Percentiles rank a stretch among this genome's conserved stretches.
Conservation (phyloP, 2,329 filamentous ascomycete species). For the Fusarium marasasianum region DNA sequence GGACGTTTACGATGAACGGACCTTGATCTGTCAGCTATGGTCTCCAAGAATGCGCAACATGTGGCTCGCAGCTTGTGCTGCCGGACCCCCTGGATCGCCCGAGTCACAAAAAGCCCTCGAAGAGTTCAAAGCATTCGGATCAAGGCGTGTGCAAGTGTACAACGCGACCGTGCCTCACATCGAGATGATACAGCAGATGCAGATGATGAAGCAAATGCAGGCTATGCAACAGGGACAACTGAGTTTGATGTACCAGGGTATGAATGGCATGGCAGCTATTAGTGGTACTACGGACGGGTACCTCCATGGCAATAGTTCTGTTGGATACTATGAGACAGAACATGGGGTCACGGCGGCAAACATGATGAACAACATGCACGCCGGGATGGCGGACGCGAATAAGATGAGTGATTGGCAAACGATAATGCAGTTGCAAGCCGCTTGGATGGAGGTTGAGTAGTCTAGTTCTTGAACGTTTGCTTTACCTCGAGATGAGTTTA, state of each 20-base stretch:
- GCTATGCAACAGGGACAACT: conserved; percentile 47
- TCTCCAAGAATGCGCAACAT: conserved; percentile 51
- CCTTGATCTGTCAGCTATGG: conserved; percentile 50
- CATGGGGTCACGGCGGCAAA: conserved; percentile 48
- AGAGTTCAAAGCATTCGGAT: conserved; percentile 43
- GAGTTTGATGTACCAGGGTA: conserved; percentile 48
- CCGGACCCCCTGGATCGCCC: conserved; percentile 37
- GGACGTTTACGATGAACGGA: conserved; percentile 33
- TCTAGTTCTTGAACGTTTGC: not conserved
- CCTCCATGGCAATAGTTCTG: conserved; percentile 46
- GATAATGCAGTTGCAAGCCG: conserved; percentile 37
- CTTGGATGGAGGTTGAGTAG: conserved; percentile 49
- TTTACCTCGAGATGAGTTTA: not conserved
- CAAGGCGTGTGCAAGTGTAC: conserved; percentile 43
- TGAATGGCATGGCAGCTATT: conserved; percentile 42
- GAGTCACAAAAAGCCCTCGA: conserved; percentile 40
- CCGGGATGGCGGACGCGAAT: conserved; percentile 44
- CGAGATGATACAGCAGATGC: conserved; percentile 41
- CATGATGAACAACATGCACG: conserved; percentile 46
- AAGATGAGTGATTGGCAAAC: conserved; percentile 41
- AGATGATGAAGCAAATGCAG: conserved; percentile 45
- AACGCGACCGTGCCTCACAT: conserved; percentile 45
- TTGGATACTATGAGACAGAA: conserved; percentile 50
- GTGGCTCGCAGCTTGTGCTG: conserved; percentile 44
- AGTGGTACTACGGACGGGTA: conserved; percentile 44